Conservation (phyloP, 495 filamentous ascomycete species). For the Tuber brumale region DNA sequence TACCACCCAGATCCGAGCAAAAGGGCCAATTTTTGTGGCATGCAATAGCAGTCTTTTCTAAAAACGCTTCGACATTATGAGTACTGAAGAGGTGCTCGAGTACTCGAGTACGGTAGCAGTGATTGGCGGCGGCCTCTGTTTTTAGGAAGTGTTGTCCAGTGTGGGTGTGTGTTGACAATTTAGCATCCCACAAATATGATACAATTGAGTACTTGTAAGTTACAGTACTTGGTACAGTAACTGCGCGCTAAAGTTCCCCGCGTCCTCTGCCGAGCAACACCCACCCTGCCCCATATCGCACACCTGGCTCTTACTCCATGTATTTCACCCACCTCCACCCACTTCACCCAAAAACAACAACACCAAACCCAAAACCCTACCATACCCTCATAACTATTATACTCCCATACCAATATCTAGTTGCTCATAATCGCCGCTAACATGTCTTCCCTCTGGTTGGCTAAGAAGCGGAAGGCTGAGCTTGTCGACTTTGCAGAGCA, state of each 20-base stretch:
- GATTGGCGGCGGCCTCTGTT: background rate
- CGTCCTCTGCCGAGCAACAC: background rate
- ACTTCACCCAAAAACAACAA: slow-evolving; percentile 9
- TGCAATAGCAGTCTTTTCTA: too few species aligned
- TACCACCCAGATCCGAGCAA: too few species aligned
- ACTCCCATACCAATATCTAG: background rate
- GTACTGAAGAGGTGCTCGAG: too few species aligned
- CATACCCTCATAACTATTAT: slow-evolving; percentile 6
- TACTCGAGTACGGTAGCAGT: background rate
- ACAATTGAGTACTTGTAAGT: background rate
- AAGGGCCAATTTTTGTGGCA: too few species aligned
- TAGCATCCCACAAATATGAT: background rate
- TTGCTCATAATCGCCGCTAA: slow-evolving; percentile 2
- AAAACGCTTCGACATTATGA: too few species aligned
- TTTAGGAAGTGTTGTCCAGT: background rate
- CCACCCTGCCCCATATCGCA: background rate
- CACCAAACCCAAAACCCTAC: slow-evolving; percentile 16
- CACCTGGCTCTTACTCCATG: background rate
- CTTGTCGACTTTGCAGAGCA: slow-evolving; percentile 66
- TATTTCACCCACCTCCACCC: background rate
- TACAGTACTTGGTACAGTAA: background rate
- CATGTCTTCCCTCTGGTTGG: slow-evolving; percentile 55
- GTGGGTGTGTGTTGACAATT: slow-evolving; percentile 1
- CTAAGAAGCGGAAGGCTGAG: slow-evolving; percentile 75
- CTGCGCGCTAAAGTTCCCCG: background rate